Evolutionary conservation across 2,329 filamentous ascomycete genomes (phyloP), one percentile per base, ranked within the genome.

Genomic region (Sclerotinia minor): DNA sequence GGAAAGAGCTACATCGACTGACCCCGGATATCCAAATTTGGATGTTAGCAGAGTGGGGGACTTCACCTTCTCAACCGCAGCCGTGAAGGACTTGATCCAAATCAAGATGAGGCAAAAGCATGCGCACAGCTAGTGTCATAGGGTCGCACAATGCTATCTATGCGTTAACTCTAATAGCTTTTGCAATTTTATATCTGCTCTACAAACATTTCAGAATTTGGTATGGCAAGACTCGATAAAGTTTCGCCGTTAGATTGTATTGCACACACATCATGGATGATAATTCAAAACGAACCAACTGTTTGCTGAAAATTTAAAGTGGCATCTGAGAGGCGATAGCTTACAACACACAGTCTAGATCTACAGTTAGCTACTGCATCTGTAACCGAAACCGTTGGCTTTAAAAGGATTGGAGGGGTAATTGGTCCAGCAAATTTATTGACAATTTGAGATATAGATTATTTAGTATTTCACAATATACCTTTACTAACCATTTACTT

Each of bases 291-390:
- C 21, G 29, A 11, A 38, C 38, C 24, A 60, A 32, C 26, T 32
- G 17, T 13, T n/a, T 59, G 24, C 45, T 21, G 41, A 29, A 59
- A 59, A 19, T 59, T 35, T 54, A 54, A 54, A 35, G 19, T 54
- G 29, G 52, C 35, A 35, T 32, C 15, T 54, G 29, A 8, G 5
- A 19, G 21, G 26, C 9, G 26, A 47, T 41, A 32, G 47, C 11
- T 24, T 35, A 60, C 38, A 29, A 17, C 11, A n/a, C 38, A 8
- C 19, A 49, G 29, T 60, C 44, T 49, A 49, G 58, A 60, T 32
- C 44, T n/a, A 35, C 11, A 15, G 29, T 9, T 60, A 47, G 35
- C 6, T 35, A 17, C 26, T 49, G 11, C 44, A 35, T 49, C 44
- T 49, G 29, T 8, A 35, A 60, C 26, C 45, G 19, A 60, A 24